A percentile compares a stretch with the other conserved stretches of the same genome.
Conservation (phyloP, 768 basidiomycete genomes). For the Boletus bicolor region DNA sequence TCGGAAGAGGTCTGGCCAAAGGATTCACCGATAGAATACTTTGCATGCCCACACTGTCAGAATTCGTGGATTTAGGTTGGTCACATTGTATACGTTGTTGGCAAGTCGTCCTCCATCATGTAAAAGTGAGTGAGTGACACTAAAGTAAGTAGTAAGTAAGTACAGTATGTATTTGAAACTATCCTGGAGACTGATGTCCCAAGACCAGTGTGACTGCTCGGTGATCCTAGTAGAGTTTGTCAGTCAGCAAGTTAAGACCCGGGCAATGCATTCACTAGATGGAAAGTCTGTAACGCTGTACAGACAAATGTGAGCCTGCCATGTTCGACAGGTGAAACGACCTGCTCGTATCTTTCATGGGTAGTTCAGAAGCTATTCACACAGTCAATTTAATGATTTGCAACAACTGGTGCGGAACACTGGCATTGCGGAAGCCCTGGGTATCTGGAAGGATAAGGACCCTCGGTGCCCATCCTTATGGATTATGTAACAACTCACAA, state of each 20-base stretch:
- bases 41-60: too few relatives aligned
- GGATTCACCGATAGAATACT: too few relatives aligned
- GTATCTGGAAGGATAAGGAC: conserved; percentile 42
- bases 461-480: background rate
- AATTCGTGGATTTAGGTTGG: too few relatives aligned
- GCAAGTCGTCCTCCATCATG: too few relatives aligned
- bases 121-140: too few relatives aligned
- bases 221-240: conserved; percentile 47
- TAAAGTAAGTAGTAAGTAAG: too few relatives aligned
- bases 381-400: background rate
- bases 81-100: too few relatives aligned
- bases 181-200: too few relatives aligned
- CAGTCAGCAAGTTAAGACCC: background rate
- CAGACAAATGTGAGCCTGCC: background rate
- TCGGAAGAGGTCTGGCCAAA: too few relatives aligned
- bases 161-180: too few relatives aligned
- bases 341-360: conserved; percentile 53
- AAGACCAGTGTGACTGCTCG: conserved; percentile 31
- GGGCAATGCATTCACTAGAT: conserved; percentile 44
- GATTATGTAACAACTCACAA: conserved; percentile 37
- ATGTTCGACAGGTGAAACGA: background rate
- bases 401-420: conserved; percentile 9
- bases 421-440: conserved; percentile 60
- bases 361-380: conserved; percentile 56
- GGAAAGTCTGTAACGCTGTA: conserved; percentile 45